Base-by-base conservation (phyloP, 2,329 filamentous ascomycete species). In the Lomentospora prolificans region DNA sequence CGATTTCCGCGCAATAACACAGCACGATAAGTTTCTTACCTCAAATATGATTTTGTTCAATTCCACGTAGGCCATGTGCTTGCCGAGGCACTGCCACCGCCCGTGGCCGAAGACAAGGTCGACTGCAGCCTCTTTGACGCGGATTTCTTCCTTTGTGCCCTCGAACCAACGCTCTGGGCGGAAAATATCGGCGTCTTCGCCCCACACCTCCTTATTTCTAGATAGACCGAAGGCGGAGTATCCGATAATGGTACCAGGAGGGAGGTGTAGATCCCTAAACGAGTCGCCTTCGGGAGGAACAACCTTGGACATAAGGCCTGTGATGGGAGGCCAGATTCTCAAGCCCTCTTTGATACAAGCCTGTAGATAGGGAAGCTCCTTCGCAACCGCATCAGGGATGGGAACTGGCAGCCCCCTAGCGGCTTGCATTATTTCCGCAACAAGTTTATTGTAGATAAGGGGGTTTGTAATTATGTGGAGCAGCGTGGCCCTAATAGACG, bases 391-490 rank as follows among this genome's bases (percentile, higher is more conserved):
- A 44, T 72, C 65, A 5, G 62, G 63, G 50, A 72, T 68, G 2
- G 55, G 55, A 8, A 33, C 30, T 9, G 62, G 48, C 1, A 59
- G 50, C 17, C 55, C 53, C 1, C 33, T 61, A 57, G 8, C 25
- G 19, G 71, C 67, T 0, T 60, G n/a, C n/a, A n/a, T 61, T 12
- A 76, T 70, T 60, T 80, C 77, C 0, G 62, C 62, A 3, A 72
- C 72, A 0, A 84, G 66, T 66, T 70, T 74, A 3, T 60, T 57
- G 56, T 75, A 72, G 0, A 79, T 71, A 1, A 67, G 68, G 0
- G 76, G 75, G 24, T 72, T 75, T 17, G 72, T 77, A 19, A 76
- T 72, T 55, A 83, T 63, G 61, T 78, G 72, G 19, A 82, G 70
- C 55, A 83, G 59, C 1, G 74, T 79, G 39, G 74, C 69, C 2